Conservation (phyloP, 306 rosid species). For the Dryas drummondii region DNA sequence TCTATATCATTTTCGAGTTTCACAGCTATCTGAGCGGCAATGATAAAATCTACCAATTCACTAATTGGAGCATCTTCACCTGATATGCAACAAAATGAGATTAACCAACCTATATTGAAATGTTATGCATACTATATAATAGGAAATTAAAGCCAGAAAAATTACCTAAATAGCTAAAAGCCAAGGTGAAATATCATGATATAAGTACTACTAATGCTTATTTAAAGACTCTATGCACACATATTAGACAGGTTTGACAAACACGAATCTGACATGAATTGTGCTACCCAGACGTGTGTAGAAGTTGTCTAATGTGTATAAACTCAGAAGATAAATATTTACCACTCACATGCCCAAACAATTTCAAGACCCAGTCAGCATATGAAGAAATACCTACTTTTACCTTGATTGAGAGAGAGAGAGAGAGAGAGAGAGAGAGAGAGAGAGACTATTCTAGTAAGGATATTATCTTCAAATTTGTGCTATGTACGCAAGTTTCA, state of each 20-base stretch:
- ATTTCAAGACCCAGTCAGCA: background rate
- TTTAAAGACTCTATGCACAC: slow-evolving; percentile 13
- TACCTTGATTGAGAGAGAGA: too few relatives aligned
- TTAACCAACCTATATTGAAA: background rate
- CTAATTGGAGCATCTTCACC: slow-evolving; percentile 68
- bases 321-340: background rate
- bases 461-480: too few relatives aligned
- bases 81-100: slow-evolving; percentile 35
- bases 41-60: slow-evolving; percentile 77
- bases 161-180: slow-evolving; percentile 5
- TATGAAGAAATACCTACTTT: background rate
- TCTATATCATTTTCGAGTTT: slow-evolving; percentile 53
- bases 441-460: too few relatives aligned
- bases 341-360: background rate
- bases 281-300: background rate
- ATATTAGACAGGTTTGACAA: slow-evolving; percentile 3
- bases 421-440: too few relatives aligned
- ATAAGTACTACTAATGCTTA: background rate
- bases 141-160: background rate
- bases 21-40: slow-evolving; percentile 78
- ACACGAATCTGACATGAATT: background rate
- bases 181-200: slow-evolving; percentile 1
- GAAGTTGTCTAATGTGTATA: background rate
- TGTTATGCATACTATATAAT: too few relatives aligned
- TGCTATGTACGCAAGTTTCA: background rate